phyloP scores from a whole-genome alignment of 2,329 filamentous ascomycete genomes.

The Helotiales sp. region DNA sequence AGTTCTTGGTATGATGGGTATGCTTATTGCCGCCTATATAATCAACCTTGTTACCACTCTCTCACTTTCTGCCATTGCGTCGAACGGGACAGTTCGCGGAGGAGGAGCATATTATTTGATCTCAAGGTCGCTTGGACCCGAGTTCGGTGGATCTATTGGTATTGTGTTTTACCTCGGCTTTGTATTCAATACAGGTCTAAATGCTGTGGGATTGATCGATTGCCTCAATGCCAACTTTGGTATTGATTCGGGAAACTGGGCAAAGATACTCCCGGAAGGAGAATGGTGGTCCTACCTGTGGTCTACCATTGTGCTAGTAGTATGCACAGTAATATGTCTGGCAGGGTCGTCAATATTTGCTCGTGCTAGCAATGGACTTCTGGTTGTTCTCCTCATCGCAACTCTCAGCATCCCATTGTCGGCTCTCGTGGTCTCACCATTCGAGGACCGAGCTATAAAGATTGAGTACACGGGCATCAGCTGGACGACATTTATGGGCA shows the following conservation, averaged over 20 bases:
- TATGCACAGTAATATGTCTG: conserved; percentile 75
- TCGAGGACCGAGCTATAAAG: conserved; percentile 58
- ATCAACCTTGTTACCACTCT: conserved; percentile 84
- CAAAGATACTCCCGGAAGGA: conserved; percentile 63
- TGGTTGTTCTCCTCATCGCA: conserved; percentile 69
- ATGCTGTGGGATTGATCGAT: conserved; percentile 82
- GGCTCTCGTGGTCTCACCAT: conserved; percentile 67
- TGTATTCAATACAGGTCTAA: conserved; percentile 83
- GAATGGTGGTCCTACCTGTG: conserved; percentile 79
- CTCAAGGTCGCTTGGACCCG: conserved; percentile 79
- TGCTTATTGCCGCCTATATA: conserved; percentile 73
- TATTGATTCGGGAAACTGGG: conserved; percentile 52
- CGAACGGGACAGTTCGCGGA: conserved; percentile 84
- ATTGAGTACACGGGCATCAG: conserved; percentile 80
- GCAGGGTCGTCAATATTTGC: conserved; percentile 80
- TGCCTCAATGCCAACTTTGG: conserved; percentile 78
- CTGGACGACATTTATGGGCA: conserved; percentile 67
- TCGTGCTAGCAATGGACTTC: conserved; percentile 74
- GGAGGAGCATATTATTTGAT: conserved; percentile 90
- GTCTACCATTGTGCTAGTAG: conserved; percentile 67
- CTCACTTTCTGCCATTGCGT: conserved; percentile 85
- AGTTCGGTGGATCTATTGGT: conserved; percentile 87
- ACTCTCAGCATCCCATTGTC: conserved; percentile 83
- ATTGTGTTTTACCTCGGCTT: conserved; percentile 90
- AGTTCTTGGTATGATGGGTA: conserved; percentile 73